These are phyloP conservation scores for Saturnispora mendoncae DNA, from an alignment of 805 yeast genomes.

Conservation along the genomic window DNA sequence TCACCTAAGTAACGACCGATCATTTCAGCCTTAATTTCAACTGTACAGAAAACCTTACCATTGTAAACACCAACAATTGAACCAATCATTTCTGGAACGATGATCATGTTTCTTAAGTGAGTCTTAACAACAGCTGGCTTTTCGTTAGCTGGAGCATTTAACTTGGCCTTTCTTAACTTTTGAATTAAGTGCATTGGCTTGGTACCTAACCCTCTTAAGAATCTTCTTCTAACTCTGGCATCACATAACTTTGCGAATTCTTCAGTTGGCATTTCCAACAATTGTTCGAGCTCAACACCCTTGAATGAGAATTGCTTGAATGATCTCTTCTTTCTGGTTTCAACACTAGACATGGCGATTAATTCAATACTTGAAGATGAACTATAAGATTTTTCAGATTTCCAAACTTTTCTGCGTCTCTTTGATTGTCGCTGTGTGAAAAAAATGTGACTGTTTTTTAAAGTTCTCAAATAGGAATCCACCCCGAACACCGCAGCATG, in stretches of 20 bases:
- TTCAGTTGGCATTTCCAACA: constrained; percentile 89
- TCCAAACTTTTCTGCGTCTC: neutral
- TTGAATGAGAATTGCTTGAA: constrained; percentile 97
- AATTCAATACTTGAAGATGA: constrained; percentile 12
- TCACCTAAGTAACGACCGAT: constrained; percentile 99
- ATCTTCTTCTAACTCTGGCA: constrained; percentile 99
- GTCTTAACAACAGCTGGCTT: constrained; percentile 98
- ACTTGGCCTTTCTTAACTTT: constrained; percentile 96
- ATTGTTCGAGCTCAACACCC: constrained; percentile 95
- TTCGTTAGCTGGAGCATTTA: constrained; percentile 82
- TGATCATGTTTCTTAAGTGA: constrained; percentile 97
- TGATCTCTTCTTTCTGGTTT: constrained; percentile 71
- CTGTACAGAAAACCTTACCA: constrained; percentile 99
- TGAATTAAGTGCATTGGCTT: constrained; percentile 94
- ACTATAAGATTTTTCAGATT: neutral
- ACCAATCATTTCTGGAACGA: constrained; percentile 99
- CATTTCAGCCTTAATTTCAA: constrained; percentile 99
- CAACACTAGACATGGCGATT: constrained; percentile 33
- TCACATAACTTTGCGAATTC: constrained; percentile 94
- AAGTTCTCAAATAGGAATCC: neutral
- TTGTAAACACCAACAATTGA: constrained; percentile 98
- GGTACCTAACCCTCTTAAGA: constrained; percentile 92
- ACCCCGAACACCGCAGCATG: constrained; percentile 10
- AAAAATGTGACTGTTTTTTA: neutral
- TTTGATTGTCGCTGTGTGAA: neutral